Percentiles rank a stretch among this genome's conserved stretches.
These are phyloP conservation scores for Podaxis sp. DNA, from an alignment of 768 basidiomycete species.

Conservation along the genomic window DNA sequence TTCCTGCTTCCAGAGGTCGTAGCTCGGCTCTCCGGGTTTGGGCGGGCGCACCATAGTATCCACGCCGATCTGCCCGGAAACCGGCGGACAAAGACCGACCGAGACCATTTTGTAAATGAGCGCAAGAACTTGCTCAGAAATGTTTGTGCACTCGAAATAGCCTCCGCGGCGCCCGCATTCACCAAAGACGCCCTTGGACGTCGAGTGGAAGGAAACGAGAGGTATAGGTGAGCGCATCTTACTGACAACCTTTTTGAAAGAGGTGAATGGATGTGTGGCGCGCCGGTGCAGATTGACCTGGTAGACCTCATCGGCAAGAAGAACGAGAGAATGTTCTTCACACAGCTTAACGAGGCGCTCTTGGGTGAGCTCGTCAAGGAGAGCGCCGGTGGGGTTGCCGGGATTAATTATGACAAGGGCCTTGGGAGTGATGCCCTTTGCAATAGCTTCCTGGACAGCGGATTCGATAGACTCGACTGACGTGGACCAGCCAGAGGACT, in stretches of 20 bases:
- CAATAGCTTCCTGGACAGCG: slow-evolving; percentile 64
- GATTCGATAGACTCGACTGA: slow-evolving; percentile 63
- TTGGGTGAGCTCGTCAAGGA: slow-evolving; percentile 74
- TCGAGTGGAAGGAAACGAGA: slow-evolving; percentile 95
- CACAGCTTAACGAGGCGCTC: slow-evolving; percentile 77
- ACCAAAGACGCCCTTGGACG: slow-evolving; percentile 93
- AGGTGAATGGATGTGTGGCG: slow-evolving; percentile 73
- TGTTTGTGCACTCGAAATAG: slow-evolving; percentile 91
- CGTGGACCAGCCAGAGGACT: slow-evolving; percentile 80
- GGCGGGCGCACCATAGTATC: slow-evolving; percentile 95
- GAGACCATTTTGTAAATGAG: slow-evolving; percentile 96
- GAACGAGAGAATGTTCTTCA: slow-evolving; percentile 79
- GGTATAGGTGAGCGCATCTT: slow-evolving; percentile 69
- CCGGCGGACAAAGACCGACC: slow-evolving; percentile 86
- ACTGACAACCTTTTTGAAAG: slow-evolving; percentile 88
- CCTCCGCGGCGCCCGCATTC: slow-evolving; percentile 98
- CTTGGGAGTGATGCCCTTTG: slow-evolving; percentile 64
- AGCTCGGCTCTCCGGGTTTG: slow-evolving; percentile 69
- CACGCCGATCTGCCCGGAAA: slow-evolving; percentile 90
- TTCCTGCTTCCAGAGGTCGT: slow-evolving; percentile 80
- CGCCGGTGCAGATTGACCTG: slow-evolving; percentile 85
- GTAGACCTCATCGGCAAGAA: slow-evolving; percentile 99
- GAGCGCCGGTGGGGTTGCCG: slow-evolving; percentile 93
- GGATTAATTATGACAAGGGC: slow-evolving; percentile 98
- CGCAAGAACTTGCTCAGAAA: slow-evolving; percentile 73